Base-by-base conservation (phyloP, 1,284 basidiomycete genomes). In the Papiliotrema flavescens region DNA sequence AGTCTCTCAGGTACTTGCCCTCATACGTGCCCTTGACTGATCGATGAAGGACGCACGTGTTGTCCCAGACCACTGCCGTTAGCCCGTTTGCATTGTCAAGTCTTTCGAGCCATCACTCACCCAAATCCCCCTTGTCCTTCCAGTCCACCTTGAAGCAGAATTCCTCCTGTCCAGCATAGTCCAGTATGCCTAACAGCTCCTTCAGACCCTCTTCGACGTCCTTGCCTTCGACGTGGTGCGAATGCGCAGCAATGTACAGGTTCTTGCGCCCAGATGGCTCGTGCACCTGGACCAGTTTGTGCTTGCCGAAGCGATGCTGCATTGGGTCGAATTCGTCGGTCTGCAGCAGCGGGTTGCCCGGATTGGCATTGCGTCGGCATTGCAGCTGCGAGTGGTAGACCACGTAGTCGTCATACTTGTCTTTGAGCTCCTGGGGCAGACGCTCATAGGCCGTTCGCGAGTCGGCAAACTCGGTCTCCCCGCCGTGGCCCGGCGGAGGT, bases 401-500 rank as follows among this genome's bases (percentile, higher is more conserved):
- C 20, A 74, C 71, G 32, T 64, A 62, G 41, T 66, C 69, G 20
- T 65, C 55, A 24, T 72, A 57, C 49, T 66, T 45, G 22, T 60
- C 57, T 51, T 75, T 75, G 40, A 43, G 47, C 22, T 62, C 64
- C 19, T 61, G 47, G 4, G 56, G 53, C 15, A 69, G 59, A 39
- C 64, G 62, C 6, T 59, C 60, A 48, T 64, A 73, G 0, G 70
- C 67, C 24, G 54, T 51, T 39, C 70, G 58, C 5, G 68, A 60
- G 53, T 73, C 70, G 19, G 69, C 69, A 43, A 66, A 73, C 45
- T 66, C 60, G 2, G 70, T 73, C 24, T 66, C 60, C 15, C 69
- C 70, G 2, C 71, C 70, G 13, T 55, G 47, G 6, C 56, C 60
- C 0, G 49, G 26, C 7, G 61, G 61, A 11, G 71, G 70, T 3